Base-by-base conservation (phyloP, 805 yeast genomes). In the Candida fluviatilis region DNA sequence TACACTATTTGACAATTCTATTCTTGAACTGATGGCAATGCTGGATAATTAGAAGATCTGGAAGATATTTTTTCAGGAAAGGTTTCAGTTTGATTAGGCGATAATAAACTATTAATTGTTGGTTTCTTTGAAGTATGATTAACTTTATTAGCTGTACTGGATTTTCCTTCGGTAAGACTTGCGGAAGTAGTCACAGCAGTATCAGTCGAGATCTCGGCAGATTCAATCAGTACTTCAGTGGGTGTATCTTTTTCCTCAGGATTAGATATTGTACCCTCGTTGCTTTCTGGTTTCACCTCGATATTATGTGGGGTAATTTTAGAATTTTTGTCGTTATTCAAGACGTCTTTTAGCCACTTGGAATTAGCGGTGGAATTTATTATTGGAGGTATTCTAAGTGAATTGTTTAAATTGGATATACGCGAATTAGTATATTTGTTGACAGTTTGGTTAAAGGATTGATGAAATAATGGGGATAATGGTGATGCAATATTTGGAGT, bases 381-480 rank as follows among this genome's bases (percentile, higher is more conserved):
- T 24, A 17, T 29, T 24, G 30, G 8, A 4, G 38, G 31, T n/a
- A 30, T 17, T 27, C 34, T 16, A 18, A 12, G 11, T 17, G 31
- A 30, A 32, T 19, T 34, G 19, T 38, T 45, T 6, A 33, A 21
- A 18, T 12, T n/a, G 10, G 18, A 27, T 23, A 18, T 15, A 31
- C 32, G 16, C 7, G 37, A 12, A 17, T 24, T n/a, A 13, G 34
- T 14, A 16, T 17, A 21, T 17, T 30, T 29, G 6, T 26, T 23
- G 6, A 37, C 36, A 7, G 49, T 40, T 39, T 58, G 61, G 48
- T 50, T 53, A 41, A 63, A 62, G 18, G 60, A 48, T 42, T 62
- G 69, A 44, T 62, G 69, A 47, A 62, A 67, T 25, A 68, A 54
- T 14, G 73, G 73, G 18, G 63, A 56, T 25, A 68, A 52, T 11